Conservation (phyloP, 495 filamentous ascomycete species). For the Extremus antarcticus region DNA sequence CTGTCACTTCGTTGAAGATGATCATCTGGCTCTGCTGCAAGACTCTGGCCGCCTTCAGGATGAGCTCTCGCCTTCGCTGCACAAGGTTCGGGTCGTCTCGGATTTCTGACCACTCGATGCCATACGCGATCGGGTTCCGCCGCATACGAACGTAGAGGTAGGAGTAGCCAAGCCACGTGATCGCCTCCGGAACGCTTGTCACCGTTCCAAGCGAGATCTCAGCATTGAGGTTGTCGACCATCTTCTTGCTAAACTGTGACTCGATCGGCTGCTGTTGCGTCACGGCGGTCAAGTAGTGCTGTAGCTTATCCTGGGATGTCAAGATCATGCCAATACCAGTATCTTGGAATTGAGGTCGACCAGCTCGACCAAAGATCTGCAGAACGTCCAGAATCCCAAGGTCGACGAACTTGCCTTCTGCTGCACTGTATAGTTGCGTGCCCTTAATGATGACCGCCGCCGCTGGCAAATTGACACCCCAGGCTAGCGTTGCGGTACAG, state of each 20-base stretch:
- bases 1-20: slow-evolving; percentile 87
- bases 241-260: slow-evolving; percentile 75
- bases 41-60: slow-evolving; percentile 74
- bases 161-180: slow-evolving; percentile 95
- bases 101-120: slow-evolving; percentile 91
- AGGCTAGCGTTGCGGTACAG: slow-evolving; percentile 95
- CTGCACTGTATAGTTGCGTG: slow-evolving; percentile 89
- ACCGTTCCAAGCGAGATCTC: slow-evolving; percentile 92
- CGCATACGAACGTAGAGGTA: slow-evolving; percentile 96
- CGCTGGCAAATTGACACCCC: slow-evolving; percentile 97
- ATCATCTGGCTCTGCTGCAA: slow-evolving; percentile 95
- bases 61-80: slow-evolving; percentile 65
- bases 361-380: slow-evolving; percentile 97
- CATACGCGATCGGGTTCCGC: slow-evolving; percentile 80
- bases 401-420: slow-evolving; percentile 93
- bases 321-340: slow-evolving; percentile 94
- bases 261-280: slow-evolving; percentile 96
- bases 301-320: slow-evolving; percentile 80
- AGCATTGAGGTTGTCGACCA: slow-evolving; percentile 95
- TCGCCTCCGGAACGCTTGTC: slow-evolving; percentile 84
- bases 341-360: slow-evolving; percentile 93
- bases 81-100: slow-evolving; percentile 76
- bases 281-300: slow-evolving; percentile 87
- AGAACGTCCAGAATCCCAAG: slow-evolving; percentile 94
- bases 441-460: slow-evolving; percentile 97